Base-by-base conservation (phyloP, 768 basidiomycete species). In the Boletellus ananiceps region DNA sequence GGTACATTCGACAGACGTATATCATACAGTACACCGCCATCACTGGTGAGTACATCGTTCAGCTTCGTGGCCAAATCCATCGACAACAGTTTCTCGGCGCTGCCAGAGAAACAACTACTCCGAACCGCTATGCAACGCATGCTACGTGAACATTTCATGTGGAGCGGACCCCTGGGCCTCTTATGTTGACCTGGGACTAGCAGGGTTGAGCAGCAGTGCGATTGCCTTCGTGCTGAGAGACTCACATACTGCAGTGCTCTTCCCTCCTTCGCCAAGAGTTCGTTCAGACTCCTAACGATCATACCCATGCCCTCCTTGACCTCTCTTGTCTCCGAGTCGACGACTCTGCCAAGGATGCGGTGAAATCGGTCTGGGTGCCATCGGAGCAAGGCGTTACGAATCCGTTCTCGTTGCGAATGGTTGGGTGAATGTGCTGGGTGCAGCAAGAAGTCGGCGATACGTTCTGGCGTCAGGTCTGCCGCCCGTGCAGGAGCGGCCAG, bases 291-390 rank as follows among this genome's bases (percentile, higher is more conserved):
- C 50, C 86, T 70, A 1, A 80, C 82, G 13, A 91, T 75, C 34
- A 79, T 69, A 8, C 85, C 86, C 13, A 82, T 83, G 0, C 77
- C 81, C 51, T 79, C 78, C 57, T 85, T 80, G 5, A 88, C 80
- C 29, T 56, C 57, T 16, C 54, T 69, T 58, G 60, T 78, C 33
- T 89, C 85, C 41, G 69, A 68, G 33, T 75, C 76, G 4, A 57
- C 61, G 2, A 88, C 79, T 57, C 79, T 73, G 13, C 58, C 63
- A 46, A 85, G 63, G 37, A 85, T 52, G 34, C 84, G 70, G 49
- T 77, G 68, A 69, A 89, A 89, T 39, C 86, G 71, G 65, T 91
- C 88, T 3, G 88, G 89, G 61, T 92, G 88, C 87, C 87, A 90
- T 37, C 85, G 74, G 18, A 86, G 76, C 64, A 86, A 75, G 0